Evolutionary conservation across 176 grass and related monocot genomes (phyloP).

Genomic region (Juncus effusus): DNA sequence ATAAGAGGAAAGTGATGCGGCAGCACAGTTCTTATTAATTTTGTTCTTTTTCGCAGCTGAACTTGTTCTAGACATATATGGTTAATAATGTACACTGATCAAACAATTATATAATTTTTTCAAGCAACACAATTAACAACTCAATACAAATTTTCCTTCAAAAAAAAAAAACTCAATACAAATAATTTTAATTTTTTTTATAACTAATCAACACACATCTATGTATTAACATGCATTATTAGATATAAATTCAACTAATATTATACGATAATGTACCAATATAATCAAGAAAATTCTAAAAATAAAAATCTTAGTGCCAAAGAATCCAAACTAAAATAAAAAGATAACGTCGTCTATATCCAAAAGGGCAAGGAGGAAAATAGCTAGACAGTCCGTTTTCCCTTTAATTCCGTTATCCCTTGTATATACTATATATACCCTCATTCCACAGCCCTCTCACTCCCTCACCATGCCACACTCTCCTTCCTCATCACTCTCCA

Average conservation of each 20-base stretch:
- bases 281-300: no score
- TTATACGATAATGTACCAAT: no score
- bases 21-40: background rate
- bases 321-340: slow-evolving; percentile 15
- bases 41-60: slow-evolving; percentile 1
- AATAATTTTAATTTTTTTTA: background rate
- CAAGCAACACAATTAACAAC: background rate
- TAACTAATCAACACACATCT: background rate
- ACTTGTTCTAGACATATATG: background rate
- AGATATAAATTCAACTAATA: background rate
- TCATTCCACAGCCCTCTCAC: background rate
- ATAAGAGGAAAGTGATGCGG: background rate
- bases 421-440: background rate
- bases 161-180: background rate
- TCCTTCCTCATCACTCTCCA: background rate
- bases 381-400: slow-evolving; percentile 9
- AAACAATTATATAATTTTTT: background rate
- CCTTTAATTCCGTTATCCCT: background rate
- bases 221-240: background rate
- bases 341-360: background rate
- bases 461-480: background rate
- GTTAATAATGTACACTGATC: background rate
- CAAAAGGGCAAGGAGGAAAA: background rate
- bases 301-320: background rate
- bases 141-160: background rate